Percentiles rank a stretch among this genome's conserved stretches.
Evolutionary conservation across 106 monocot genomes (phyloP).

Genomic region (Dendrobium catenatum): DNA sequence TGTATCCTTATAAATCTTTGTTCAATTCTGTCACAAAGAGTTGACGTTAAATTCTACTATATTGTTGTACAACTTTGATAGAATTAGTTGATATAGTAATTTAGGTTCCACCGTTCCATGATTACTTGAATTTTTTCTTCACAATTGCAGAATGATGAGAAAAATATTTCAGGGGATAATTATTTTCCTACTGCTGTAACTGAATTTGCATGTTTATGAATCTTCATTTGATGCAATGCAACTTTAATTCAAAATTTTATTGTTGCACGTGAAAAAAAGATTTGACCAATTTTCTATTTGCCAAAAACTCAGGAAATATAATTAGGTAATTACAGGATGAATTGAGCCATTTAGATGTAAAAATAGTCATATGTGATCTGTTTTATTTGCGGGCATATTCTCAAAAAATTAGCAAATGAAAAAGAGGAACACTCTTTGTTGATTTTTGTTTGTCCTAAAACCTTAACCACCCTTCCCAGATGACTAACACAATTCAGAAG

Average conservation of each 20-base stretch:
- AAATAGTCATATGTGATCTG: neutral
- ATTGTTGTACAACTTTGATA: neutral
- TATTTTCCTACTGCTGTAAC: neutral
- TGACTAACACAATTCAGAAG: conserved; percentile 85
- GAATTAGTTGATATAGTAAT: neutral
- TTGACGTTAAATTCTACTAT: neutral
- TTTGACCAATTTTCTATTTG: neutral
- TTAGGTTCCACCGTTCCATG: neutral
- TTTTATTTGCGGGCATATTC: neutral
- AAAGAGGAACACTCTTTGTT: neutral
- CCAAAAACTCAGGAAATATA: neutral
- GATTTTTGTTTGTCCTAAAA: conserved; percentile 4
- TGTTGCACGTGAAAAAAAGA: neutral
- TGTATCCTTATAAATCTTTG: conserved; percentile 48
- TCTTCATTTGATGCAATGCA: neutral
- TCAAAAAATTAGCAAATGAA: neutral
- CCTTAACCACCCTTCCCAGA: conserved; percentile 53
- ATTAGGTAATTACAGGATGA: neutral
- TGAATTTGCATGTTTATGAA: neutral
- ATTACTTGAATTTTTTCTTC: neutral
- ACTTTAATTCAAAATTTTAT: neutral
- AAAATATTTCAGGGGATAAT: neutral
- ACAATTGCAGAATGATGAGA: neutral
- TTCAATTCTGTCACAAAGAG: neutral
- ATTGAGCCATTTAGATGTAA: neutral